Evolutionary conservation across 257 asterid genomes (phyloP), one percentile per base, ranked within the genome.

Genomic region (Cinchona pubescens): DNA sequence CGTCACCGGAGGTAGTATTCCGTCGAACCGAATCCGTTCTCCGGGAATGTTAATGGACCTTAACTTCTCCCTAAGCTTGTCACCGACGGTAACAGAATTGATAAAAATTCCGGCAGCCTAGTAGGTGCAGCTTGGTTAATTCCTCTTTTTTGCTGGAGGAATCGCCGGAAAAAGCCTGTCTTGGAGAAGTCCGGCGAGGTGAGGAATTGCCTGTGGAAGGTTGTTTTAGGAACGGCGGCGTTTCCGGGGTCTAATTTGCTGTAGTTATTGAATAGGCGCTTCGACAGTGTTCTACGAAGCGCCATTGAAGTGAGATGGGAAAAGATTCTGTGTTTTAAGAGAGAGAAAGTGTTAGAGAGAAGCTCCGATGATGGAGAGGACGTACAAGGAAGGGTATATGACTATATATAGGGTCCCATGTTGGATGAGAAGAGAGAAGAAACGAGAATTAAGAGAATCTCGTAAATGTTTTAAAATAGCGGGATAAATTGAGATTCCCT

Each of bases 41-140:
- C 83, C 86, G 76, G 81, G 0, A 78, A 60, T 19, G 82, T 80
- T 87, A 14, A 88, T 30, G 13, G 90, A 79, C 59, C 73, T 83
- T 68, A 91, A 74, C 61, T 80, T 86, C 69, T 92, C 88, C 63
- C 97, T 72, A 73, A 92, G 88, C 69, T 83, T 86, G 0, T 90
- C 92, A 3, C 97, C 97, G 42, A 82, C 79, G 18, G 98, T n/a
- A n/a, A n/a, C n/a, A n/a, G 94, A 35, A 87, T 76, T 2, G 86
- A 59, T 42, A 89, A 83, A 80, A 85, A 82, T 42, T 83, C 84
- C 76, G 96, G 92, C n/a, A 86, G 58, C 76, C 29, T 56, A 21
- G 14, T 16, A 40, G 88, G 65, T 3, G 80, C 78, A n/a, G 88
- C 76, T 67, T 83, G 92, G 85, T 79, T 82, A 79, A 88, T 80